Evolutionary conservation across 2,329 filamentous ascomycete genomes (phyloP).

Genomic region (Verticillium longisporum): DNA sequence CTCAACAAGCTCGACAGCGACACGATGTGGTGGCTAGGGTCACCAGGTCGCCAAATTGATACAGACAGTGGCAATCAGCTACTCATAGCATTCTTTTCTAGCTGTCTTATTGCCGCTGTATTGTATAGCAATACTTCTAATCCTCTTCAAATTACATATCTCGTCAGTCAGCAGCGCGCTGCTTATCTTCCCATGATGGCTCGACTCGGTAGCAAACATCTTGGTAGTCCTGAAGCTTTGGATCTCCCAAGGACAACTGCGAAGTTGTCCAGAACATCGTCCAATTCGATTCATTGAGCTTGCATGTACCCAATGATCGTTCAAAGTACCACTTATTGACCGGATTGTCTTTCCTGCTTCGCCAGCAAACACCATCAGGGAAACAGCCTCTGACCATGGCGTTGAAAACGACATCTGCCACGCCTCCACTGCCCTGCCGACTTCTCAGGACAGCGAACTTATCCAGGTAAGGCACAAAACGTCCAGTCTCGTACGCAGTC

Average conservation of each 20-base stretch:
- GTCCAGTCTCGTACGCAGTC: conserved; percentile 44
- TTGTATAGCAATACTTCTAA: neutral
- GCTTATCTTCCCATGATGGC: conserved; percentile 57
- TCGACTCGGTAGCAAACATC: conserved; percentile 61
- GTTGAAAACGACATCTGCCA: conserved; percentile 94
- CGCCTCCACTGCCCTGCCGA: conserved; percentile 83
- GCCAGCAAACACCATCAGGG: conserved; percentile 84
- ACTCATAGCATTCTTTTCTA: neutral
- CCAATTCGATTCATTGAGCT: conserved; percentile 78
- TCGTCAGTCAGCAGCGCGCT: conserved; percentile 20
- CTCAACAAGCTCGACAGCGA: no score
- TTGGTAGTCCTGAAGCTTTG: conserved; percentile 62
- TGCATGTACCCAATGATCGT: conserved; percentile 74
- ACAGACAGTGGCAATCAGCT: neutral
- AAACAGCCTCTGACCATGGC: conserved; percentile 90
- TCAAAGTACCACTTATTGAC: conserved; percentile 99
- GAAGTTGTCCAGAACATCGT: conserved; percentile 97
- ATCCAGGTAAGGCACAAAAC: conserved; percentile 87
- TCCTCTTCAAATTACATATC: neutral
- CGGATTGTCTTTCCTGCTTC: conserved; percentile 81
- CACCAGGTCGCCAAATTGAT: no score
- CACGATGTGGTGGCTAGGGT: no score
- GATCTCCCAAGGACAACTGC: conserved; percentile 47
- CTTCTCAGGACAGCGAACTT: conserved; percentile 92
- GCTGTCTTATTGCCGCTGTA: no score